Evolutionary conservation across 116 monocot genomes (phyloP).

Genomic region (Trichopus zeylanicus): DNA sequence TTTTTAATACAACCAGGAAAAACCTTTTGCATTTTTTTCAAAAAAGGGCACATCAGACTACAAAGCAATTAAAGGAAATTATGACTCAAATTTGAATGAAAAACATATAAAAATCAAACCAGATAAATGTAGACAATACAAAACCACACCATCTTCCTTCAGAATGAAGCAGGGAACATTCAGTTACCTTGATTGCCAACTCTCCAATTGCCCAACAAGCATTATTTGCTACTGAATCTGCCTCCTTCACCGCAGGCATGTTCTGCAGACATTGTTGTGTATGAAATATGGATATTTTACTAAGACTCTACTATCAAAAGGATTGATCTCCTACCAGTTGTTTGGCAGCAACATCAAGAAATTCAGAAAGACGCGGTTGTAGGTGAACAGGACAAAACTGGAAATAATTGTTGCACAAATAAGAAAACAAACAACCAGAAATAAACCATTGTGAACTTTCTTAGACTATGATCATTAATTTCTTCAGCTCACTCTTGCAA

Average conservation of each 20-base stretch:
- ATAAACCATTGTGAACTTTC: neutral
- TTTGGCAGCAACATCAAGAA: conserved; percentile 77
- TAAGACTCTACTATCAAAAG: neutral
- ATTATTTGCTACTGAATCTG: conserved; percentile 91
- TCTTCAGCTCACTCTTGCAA: conserved; percentile 70
- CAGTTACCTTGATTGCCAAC: conserved; percentile 82
- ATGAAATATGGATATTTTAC: neutral
- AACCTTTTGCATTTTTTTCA: no score
- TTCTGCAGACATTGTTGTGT: conserved; percentile 28
- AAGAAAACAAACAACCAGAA: neutral
- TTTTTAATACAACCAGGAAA: no score
- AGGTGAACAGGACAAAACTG: conserved; percentile 95
- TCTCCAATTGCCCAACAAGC: conserved; percentile 99
- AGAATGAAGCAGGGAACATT: neutral
- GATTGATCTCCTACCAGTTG: conserved; percentile 57
- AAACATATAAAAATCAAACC: no score
- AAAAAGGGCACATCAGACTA: no score
- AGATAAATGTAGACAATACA: no score
- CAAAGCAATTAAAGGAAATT: no score
- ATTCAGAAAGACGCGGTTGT: conserved; percentile 66
- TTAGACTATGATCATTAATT: neutral
- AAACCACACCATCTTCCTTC: no score
- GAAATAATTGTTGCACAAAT: neutral
- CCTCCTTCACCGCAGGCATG: conserved; percentile 41
- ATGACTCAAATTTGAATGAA: no score